Base-by-base conservation (phyloP, 805 yeast species). In the Pachysolen tannophilus region DNA sequence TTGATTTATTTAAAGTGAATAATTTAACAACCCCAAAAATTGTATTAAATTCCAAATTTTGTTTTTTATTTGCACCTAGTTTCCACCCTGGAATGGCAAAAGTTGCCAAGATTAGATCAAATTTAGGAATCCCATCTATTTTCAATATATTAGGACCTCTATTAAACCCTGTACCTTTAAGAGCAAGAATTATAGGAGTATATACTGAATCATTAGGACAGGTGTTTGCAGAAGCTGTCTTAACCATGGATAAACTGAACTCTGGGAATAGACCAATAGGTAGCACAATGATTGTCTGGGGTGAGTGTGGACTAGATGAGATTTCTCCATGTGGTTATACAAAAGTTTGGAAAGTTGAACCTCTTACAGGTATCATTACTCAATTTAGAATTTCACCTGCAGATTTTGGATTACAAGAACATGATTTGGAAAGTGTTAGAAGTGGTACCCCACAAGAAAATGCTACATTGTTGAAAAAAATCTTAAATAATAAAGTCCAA, bases 91-190 rank as follows among this genome's bases (percentile, higher is more conserved):
- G 90, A 4, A 83, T 92, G 94, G 84, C 75, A 28, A 67, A 69
- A 35, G 92, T 90, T 7, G 94, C 88, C 1, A 65, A 69, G 14
- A 60, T 92, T n/a, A 69, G 99, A 49, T 70, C 80, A 29, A 64
- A 74, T 19, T 56, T 92, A 39, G 96, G 95, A 1, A 72, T 90
- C 8, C 97, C 97, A 2, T 82, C 97, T 1, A 84, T 92, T 17
- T 92, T 92, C 69, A 92, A 92, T 56, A 78, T 92, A 9, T 61
- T 92, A 40, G 99, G 99, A 0, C 99, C 99, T 1, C 61, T 92
- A 41, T 64, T 92, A 43, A 94, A 92, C 62, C 99, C 99, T 3
- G 84, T 85, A 7, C 87, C 87, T 2, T 56, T 75, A 28, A 69
- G 71, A 42, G 82, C 92, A 5, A 69, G 97, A 43, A 78, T 92